These are phyloP conservation scores for Myriosclerotinia curreyana DNA, from an alignment of 2,329 filamentous ascomycete species.

Conservation along the genomic window DNA sequence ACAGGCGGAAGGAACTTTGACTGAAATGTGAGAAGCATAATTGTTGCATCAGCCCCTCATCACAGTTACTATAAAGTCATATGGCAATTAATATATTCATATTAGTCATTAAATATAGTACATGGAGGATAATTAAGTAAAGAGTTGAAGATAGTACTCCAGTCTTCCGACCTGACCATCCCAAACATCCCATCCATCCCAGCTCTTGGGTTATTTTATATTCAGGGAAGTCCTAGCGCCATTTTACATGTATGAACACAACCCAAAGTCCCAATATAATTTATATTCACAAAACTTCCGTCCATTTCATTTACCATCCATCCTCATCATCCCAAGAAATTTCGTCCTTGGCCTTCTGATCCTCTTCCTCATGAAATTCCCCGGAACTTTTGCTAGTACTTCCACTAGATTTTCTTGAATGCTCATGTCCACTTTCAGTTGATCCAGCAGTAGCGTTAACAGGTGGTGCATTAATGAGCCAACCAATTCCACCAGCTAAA, in stretches of 20 bases:
- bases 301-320: constrained; percentile 4
- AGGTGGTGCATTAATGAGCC: constrained; percentile 58
- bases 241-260: background rate
- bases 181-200: background rate
- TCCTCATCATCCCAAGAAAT: constrained; percentile 14
- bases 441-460: background rate
- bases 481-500: constrained; percentile 63
- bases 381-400: background rate
- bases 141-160: background rate
- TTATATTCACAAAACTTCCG: background rate
- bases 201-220: constrained; percentile 9
- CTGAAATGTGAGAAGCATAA: no score
- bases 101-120: background rate
- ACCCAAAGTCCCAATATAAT: background rate
- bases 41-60: no score
- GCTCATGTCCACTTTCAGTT: background rate
- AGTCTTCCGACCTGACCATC: background rate
- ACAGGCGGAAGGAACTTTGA: no score
- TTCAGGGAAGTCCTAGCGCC: background rate
- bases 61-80: background rate
- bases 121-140: background rate
- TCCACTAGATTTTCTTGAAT: constrained; percentile 3
- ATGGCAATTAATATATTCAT: background rate
- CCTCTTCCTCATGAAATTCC: background rate
- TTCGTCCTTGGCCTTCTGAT: constrained; percentile 7